phyloP scores from a whole-genome alignment of 306 rosid genomes.

The Begonia loranthoides region DNA sequence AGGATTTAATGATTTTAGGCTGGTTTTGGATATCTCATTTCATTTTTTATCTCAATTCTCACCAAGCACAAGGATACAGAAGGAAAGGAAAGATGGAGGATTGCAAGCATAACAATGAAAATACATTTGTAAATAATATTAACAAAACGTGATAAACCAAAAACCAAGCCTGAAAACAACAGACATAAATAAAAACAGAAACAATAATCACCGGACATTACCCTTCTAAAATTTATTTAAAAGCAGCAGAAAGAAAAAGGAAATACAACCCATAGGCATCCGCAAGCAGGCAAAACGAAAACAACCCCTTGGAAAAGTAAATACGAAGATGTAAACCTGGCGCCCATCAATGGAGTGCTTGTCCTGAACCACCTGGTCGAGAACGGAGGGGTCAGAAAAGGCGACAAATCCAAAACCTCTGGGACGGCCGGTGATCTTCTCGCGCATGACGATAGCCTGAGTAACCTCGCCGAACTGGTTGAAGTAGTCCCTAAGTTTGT shows the following conservation, averaged over 20 bases:
- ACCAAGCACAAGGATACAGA: too few relatives aligned
- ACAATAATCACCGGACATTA: too few relatives aligned
- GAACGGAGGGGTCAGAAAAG: slow-evolving; percentile 44
- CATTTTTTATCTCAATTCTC: too few relatives aligned
- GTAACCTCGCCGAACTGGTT: slow-evolving; percentile 38
- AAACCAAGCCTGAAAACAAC: too few relatives aligned
- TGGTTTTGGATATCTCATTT: too few relatives aligned
- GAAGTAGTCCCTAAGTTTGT: slow-evolving; percentile 36
- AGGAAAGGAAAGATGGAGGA: too few relatives aligned
- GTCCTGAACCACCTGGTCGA: slow-evolving; percentile 35
- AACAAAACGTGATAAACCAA: too few relatives aligned
- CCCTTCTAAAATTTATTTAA: too few relatives aligned
- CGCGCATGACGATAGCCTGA: slow-evolving; percentile 48
- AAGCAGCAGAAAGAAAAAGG: not conserved
- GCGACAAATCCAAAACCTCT: slow-evolving; percentile 52
- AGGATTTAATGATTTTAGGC: too few relatives aligned
- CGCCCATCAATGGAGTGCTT: slow-evolving; percentile 56
- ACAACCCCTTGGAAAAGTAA: not conserved
- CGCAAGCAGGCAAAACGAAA: not conserved
- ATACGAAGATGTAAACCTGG: slow-evolving; percentile 12
- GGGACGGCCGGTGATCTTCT: slow-evolving; percentile 46
- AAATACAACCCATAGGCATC: not conserved
- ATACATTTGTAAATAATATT: too few relatives aligned
- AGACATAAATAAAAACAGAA: too few relatives aligned
- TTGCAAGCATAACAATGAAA: too few relatives aligned